phyloP scores from a whole-genome alignment of 768 basidiomycete species.

The Chlorophyllum brunneum region DNA sequence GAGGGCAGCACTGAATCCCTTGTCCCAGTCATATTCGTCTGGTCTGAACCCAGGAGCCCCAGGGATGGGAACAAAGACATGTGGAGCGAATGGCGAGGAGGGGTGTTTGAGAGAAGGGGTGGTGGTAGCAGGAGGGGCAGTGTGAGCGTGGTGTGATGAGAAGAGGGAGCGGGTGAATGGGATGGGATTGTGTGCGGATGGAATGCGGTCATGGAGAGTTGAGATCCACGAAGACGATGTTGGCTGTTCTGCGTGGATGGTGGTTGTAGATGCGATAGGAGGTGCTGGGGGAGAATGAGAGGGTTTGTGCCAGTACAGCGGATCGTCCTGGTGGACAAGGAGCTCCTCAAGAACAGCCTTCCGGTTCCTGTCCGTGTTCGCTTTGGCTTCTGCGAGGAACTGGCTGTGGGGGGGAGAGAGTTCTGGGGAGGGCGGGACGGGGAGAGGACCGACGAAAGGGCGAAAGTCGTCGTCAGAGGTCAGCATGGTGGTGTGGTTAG shows the following conservation, averaged over 20 bases:
- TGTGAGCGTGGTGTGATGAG: conserved; percentile 20
- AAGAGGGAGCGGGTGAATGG: conserved; percentile 10
- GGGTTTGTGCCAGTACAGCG: conserved; percentile 3
- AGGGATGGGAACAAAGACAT: conserved; percentile 37
- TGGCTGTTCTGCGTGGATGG: not conserved
- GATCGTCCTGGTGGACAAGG: conserved; percentile 9
- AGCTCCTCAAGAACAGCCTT: conserved; percentile 8
- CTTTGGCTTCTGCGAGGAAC: conserved; percentile 8
- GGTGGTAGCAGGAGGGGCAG: conserved; percentile 18
- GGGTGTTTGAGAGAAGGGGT: conserved; percentile 14
- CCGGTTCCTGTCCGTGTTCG: conserved; percentile 8
- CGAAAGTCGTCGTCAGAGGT: conserved; percentile 6
- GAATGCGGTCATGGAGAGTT: conserved; percentile 4
- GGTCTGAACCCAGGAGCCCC: conserved; percentile 82
- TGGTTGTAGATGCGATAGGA: not conserved
- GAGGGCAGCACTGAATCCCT: conserved; percentile 50
- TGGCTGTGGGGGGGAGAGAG: not conserved
- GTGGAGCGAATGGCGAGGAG: conserved; percentile 40
- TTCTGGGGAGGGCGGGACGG: conserved; percentile 1
- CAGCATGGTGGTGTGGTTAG: conserved; percentile 7
- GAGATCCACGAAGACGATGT: not conserved
- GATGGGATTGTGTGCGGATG: not conserved
- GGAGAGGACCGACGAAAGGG: conserved; percentile 10
- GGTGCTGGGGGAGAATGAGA: conserved; percentile 2
- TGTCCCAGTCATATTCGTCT: conserved; percentile 65